Evolutionary conservation across 208 protist species (phyloP).

Genomic region (Blechomonas ayalai): DNA sequence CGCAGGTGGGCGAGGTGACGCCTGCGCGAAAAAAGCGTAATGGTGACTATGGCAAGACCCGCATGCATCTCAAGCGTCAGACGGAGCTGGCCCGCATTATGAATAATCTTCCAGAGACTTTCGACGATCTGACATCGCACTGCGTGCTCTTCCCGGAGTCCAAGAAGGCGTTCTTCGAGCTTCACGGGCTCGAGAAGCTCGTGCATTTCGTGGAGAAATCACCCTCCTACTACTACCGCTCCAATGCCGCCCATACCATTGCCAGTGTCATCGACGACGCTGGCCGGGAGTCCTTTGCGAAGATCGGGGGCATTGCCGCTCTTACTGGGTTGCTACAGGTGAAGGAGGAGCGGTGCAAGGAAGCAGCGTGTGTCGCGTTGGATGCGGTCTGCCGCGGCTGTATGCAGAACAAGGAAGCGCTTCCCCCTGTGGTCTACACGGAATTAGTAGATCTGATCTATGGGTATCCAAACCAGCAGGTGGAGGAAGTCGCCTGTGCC

Average conservation of each 20-base stretch:
- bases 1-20: slow-evolving; percentile 40
- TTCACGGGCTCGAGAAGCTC: slow-evolving; percentile 73
- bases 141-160: slow-evolving; percentile 85
- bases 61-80: slow-evolving; percentile 71
- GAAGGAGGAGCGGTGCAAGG: slow-evolving; percentile 88
- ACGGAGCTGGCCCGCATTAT: slow-evolving; percentile 87
- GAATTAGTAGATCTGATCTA: slow-evolving; percentile 79
- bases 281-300: slow-evolving; percentile 51
- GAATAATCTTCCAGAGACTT: slow-evolving; percentile 83
- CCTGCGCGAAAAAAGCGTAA: slow-evolving; percentile 7
- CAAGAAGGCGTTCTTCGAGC: slow-evolving; percentile 71
- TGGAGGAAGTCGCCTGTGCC: slow-evolving; percentile 83
- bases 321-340: slow-evolving; percentile 66
- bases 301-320: slow-evolving; percentile 62
- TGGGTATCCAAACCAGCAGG: slow-evolving; percentile 87
- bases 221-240: slow-evolving; percentile 75
- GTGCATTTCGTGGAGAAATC: slow-evolving; percentile 79
- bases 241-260: slow-evolving; percentile 83
- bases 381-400: slow-evolving; percentile 76
- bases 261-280: slow-evolving; percentile 82
- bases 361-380: slow-evolving; percentile 81
- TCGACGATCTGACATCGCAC: slow-evolving; percentile 89
- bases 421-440: slow-evolving; percentile 49
- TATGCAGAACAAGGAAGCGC: slow-evolving; percentile 55
- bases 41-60: slow-evolving; percentile 12